A percentile compares a stretch with the other conserved stretches of the same genome.
Conservation (phyloP, 768 basidiomycete species). For the Trametes elegans region DNA sequence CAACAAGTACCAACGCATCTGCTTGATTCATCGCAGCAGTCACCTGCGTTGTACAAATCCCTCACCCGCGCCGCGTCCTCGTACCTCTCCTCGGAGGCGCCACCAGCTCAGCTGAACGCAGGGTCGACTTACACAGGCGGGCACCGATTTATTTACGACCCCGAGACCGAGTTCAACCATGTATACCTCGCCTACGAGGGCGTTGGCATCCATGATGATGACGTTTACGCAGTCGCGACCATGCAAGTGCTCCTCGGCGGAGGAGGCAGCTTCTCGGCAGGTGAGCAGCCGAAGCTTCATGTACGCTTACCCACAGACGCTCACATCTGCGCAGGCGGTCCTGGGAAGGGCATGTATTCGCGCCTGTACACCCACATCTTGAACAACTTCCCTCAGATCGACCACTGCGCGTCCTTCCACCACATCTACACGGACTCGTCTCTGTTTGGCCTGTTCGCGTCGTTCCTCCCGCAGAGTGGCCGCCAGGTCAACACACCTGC, state of each 20-base stretch:
- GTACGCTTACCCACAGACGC: neutral
- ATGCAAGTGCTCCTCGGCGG: conserved; percentile 95
- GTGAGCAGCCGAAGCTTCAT: conserved; percentile 32
- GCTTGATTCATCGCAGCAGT: conserved; percentile 40
- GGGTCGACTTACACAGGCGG: conserved; percentile 82
- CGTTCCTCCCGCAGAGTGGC: conserved; percentile 67
- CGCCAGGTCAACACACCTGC: conserved; percentile 61
- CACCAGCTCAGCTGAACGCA: conserved; percentile 21
- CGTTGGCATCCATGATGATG: conserved; percentile 84
- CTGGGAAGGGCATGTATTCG: conserved; percentile 99
- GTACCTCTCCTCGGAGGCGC: conserved; percentile 43
- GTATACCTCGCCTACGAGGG: conserved; percentile 93
- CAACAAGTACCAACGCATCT: conserved; percentile 53
- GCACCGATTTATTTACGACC: conserved; percentile 62
- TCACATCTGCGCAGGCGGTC: conserved; percentile 59
- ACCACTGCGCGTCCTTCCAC: conserved; percentile 96
- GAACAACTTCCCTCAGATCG: conserved; percentile 90
- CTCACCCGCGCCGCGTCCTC: conserved; percentile 76
- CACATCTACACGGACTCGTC: conserved; percentile 96
- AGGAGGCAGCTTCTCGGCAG: conserved; percentile 95
- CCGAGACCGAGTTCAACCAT: conserved; percentile 78
- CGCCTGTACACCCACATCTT: conserved; percentile 94
- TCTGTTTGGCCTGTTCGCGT: conserved; percentile 87
- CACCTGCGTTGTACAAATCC: conserved; percentile 59
- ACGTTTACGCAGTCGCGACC: conserved; percentile 90